These are phyloP conservation scores for Jackrogersella multiformis DNA, from an alignment of 495 filamentous ascomycete species.

Conservation along the genomic window DNA sequence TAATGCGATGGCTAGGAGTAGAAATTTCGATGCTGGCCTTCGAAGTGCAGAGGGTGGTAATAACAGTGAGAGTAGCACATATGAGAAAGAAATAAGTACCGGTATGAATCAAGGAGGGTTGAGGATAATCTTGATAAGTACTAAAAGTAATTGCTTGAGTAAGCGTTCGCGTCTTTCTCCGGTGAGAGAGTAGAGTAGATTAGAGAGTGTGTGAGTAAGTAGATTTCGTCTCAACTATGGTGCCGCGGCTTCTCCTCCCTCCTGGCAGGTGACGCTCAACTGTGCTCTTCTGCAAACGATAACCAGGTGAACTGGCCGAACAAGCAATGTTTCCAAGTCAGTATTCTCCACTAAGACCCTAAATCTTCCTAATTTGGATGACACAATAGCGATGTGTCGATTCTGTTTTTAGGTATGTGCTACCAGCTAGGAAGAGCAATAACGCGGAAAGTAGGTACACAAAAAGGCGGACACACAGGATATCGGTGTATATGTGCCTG, in stretches of 20 bases:
- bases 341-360: background rate
- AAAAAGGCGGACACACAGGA: slow-evolving; percentile 5
- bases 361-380: background rate
- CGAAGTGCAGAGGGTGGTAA: background rate
- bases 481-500: slow-evolving; percentile 8
- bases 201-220: background rate
- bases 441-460: slow-evolving; percentile 11
- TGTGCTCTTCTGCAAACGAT: background rate
- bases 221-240: background rate
- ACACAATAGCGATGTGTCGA: background rate
- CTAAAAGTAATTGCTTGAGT: slow-evolving; percentile 4
- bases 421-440: slow-evolving; percentile 2
- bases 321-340: background rate
- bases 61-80: slow-evolving; percentile 6
- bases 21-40: background rate
- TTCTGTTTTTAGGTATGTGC: slow-evolving; percentile 6
- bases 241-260: background rate
- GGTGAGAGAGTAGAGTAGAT: background rate
- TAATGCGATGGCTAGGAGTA: background rate
- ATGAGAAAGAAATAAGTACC: background rate
- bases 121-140: slow-evolving; percentile 9
- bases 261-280: background rate
- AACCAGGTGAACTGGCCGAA: background rate
- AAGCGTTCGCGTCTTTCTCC: background rate
- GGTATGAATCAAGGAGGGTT: slow-evolving; percentile 5